These are phyloP conservation scores for Camellia sinensis DNA, from an alignment of 148 eudicot species.

Conservation along the genomic window DNA sequence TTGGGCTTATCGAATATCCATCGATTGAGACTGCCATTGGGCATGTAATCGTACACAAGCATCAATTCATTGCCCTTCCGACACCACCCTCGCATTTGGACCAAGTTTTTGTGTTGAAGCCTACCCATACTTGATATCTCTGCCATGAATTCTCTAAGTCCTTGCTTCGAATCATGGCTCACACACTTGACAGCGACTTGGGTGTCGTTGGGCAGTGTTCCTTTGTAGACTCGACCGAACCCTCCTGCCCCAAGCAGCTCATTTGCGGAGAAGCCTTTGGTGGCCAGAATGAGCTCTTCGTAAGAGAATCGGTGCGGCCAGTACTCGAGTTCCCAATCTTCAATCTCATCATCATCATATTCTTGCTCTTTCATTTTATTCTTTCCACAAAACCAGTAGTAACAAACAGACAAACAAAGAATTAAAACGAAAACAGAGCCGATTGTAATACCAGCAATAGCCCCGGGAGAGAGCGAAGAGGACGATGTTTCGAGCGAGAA, in stretches of 20 bases:
- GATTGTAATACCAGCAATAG: conserved; percentile 34
- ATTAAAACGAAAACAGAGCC: conserved; percentile 23
- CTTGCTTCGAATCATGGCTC: conserved; percentile 55
- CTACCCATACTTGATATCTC: conserved; percentile 57
- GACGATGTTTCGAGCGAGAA: conserved; percentile 17
- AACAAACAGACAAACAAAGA: conserved; percentile 8
- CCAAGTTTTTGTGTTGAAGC: conserved; percentile 56
- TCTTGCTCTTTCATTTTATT: conserved; percentile 10
- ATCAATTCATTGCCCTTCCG: conserved; percentile 47
- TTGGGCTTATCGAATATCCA: conserved; percentile 53
- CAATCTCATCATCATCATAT: conserved; percentile 45
- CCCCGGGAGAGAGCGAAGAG: conserved; percentile 30
- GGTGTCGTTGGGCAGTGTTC: conserved; percentile 20
- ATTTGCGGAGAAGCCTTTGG: conserved; percentile 34
- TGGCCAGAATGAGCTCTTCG: conserved; percentile 44
- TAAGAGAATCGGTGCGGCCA: conserved; percentile 55
- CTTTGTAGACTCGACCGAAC: conserved; percentile 48
- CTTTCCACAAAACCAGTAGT: conserved; percentile 37
- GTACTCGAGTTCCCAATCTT: conserved; percentile 59
- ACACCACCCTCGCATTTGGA: conserved; percentile 60
- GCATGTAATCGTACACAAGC: conserved; percentile 58
- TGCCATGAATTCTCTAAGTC: conserved; percentile 57
- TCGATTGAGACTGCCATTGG: conserved; percentile 42
- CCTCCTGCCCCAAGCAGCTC: conserved; percentile 48
- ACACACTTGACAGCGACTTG: conserved; percentile 55